Conservation (phyloP, 306 rosid genomes). For the Hippophae rhamnoides region DNA sequence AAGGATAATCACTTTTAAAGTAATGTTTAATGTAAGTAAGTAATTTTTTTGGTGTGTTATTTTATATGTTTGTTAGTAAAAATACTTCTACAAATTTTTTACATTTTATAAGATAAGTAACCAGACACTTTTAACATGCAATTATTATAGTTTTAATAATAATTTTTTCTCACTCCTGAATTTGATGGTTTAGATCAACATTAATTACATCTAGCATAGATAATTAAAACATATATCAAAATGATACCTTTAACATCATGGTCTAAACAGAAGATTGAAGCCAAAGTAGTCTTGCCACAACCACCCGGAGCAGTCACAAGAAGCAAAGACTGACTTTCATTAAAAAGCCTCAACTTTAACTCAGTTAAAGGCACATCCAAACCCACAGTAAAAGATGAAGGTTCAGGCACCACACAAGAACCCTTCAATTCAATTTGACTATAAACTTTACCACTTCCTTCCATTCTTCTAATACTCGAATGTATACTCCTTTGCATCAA, state of each 20-base stretch:
- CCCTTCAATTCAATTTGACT: background rate
- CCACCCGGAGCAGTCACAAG: constrained; percentile 39
- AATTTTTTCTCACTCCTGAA: too few relatives aligned
- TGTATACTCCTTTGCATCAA: background rate
- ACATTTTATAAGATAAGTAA: too few relatives aligned
- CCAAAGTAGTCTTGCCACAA: constrained; percentile 47
- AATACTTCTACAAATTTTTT: too few relatives aligned
- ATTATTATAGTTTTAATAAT: too few relatives aligned
- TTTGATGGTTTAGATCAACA: too few relatives aligned
- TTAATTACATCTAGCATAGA: background rate
- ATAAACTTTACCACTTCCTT: constrained; percentile 3
- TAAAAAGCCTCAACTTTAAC: constrained; percentile 35
- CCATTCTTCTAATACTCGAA: background rate
- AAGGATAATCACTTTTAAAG: too few relatives aligned
- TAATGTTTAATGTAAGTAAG: too few relatives aligned
- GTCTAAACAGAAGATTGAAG: constrained; percentile 34
- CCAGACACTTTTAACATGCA: too few relatives aligned
- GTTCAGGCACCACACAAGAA: constrained; percentile 25
- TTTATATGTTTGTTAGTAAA: too few relatives aligned
- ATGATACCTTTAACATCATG: constrained; percentile 33
- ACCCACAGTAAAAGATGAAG: constrained; percentile 31
- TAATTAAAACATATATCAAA: background rate
- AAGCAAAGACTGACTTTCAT: constrained; percentile 13
- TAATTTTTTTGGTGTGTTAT: too few relatives aligned
- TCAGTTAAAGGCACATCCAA: constrained; percentile 35